Percentiles rank a stretch among this genome's conserved stretches.
These are phyloP conservation scores for Aspergillus pseudoviridinutans DNA, from an alignment of 2,329 filamentous ascomycete genomes.

Conservation along the genomic window DNA sequence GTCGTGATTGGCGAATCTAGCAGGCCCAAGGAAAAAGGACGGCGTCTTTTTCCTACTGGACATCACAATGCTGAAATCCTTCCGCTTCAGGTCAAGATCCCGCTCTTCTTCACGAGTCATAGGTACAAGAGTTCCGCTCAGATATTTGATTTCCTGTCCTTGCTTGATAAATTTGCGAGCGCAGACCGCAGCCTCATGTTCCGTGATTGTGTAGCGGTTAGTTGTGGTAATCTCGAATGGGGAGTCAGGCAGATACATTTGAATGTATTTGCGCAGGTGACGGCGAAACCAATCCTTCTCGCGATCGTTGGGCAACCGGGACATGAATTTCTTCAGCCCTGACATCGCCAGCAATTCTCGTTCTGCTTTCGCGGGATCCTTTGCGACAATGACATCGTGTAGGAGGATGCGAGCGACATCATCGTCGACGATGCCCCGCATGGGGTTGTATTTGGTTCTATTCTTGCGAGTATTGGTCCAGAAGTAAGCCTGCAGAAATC, in stretches of 20 bases:
- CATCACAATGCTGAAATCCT: constrained; percentile 96
- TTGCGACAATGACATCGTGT: constrained; percentile 66
- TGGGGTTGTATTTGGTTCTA: constrained; percentile 76
- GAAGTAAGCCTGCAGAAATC: constrained; percentile 70
- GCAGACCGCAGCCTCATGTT: constrained; percentile 81
- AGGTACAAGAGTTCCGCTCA: constrained; percentile 84
- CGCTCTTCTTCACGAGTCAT: constrained; percentile 90
- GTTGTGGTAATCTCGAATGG: constrained; percentile 92
- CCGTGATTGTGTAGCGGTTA: constrained; percentile 89
- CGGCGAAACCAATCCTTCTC: constrained; percentile 82
- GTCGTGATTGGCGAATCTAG: constrained; percentile 95
- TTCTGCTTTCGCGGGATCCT: constrained; percentile 68
- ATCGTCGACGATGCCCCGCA: constrained; percentile 69
- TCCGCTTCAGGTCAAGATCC: constrained; percentile 72
- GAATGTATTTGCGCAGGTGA: constrained; percentile 85
- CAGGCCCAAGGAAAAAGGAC: constrained; percentile 89
- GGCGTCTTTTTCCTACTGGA: constrained; percentile 87
- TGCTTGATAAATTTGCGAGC: constrained; percentile 74
- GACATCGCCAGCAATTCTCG: constrained; percentile 66
- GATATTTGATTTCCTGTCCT: constrained; percentile 84
- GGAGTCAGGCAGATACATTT: constrained; percentile 89
- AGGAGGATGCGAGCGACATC: constrained; percentile 58
- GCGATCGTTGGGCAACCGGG: constrained; percentile 64
- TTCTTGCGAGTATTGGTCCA: constrained; percentile 98
- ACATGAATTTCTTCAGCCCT: constrained; percentile 69